phyloP scores from a whole-genome alignment of 208 protist genomes.

The Strigomonas oncopelti region DNA sequence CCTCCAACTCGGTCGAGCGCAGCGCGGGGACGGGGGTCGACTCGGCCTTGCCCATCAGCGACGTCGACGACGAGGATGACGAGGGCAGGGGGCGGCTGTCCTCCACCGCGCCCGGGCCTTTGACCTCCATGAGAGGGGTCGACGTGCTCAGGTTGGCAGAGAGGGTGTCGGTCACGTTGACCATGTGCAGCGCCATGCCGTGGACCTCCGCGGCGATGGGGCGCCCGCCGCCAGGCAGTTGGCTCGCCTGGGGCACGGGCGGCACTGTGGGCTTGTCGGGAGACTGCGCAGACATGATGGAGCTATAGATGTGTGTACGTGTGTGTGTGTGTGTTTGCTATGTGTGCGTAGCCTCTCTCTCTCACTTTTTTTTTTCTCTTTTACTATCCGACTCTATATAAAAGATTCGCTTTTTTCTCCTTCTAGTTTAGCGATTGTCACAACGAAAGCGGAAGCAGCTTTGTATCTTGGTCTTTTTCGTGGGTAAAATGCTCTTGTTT shows the following conservation, averaged over 20 bases:
- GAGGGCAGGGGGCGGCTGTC: neutral
- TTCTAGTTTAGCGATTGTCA: no score
- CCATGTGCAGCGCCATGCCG: neutral
- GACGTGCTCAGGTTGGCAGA: neutral
- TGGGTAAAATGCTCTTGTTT: no score
- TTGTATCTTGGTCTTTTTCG: no score
- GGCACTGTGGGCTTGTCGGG: neutral
- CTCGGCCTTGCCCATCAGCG: neutral
- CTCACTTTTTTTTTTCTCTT: neutral
- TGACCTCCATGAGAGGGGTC: neutral
- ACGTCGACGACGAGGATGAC: neutral
- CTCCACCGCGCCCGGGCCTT: neutral
- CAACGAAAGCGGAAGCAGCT: no score
- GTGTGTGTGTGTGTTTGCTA: slow-evolving; percentile 4
- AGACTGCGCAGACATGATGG: neutral
- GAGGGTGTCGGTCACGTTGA: neutral
- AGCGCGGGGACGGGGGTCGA: neutral
- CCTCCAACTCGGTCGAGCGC: neutral
- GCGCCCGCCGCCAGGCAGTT: slow-evolving; percentile 1
- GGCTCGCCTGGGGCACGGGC: neutral
- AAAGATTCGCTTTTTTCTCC: no score
- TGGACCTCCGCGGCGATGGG: neutral
- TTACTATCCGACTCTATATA: no score
- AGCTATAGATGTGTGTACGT: neutral
- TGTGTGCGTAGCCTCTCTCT: neutral